A percentile compares a stretch with the other conserved stretches of the same genome.
phyloP scores from a whole-genome alignment of 371 early-diverging fungal genomes.

The Dichotomocladium elegans region DNA sequence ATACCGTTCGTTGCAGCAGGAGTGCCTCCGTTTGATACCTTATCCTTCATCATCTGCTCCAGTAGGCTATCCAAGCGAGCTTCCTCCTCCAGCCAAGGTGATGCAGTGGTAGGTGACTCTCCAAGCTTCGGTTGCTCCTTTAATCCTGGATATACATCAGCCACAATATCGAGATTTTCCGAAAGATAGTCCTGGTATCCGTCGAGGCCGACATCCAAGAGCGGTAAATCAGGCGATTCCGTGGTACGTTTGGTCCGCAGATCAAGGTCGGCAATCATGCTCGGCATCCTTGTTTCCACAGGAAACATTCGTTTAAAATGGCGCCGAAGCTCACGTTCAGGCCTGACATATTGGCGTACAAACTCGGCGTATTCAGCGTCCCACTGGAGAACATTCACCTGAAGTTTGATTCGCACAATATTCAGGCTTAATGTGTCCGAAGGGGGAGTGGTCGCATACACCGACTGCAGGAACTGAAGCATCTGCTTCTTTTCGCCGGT shows the following conservation, averaged over 20 bases:
- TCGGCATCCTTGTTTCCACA: conserved; percentile 26
- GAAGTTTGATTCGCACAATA: conserved; percentile 67
- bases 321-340: conserved; percentile 66
- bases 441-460: conserved; percentile 69
- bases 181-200: neutral
- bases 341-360: conserved; percentile 70
- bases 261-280: conserved; percentile 18
- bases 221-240: conserved; percentile 36
- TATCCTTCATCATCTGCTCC: conserved; percentile 4
- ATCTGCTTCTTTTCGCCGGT: conserved; percentile 76
- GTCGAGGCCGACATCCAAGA: conserved; percentile 38
- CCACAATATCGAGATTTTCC: neutral
- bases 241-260: conserved; percentile 36
- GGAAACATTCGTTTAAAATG: conserved; percentile 69
- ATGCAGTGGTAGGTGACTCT: conserved; percentile 10
- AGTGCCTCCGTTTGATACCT: neutral
- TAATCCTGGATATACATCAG: conserved; percentile 3
- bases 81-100: conserved; percentile 13
- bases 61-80: conserved; percentile 3
- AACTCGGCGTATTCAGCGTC: conserved; percentile 79
- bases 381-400: conserved; percentile 78
- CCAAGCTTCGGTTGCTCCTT: conserved; percentile 5
- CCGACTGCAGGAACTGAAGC: conserved; percentile 78
- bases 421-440: conserved; percentile 81
- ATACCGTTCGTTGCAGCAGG: neutral